Evolutionary conservation across 768 basidiomycete species (phyloP), one percentile per base, ranked within the genome.

Genomic region (Phlebiopsis gigantea): DNA sequence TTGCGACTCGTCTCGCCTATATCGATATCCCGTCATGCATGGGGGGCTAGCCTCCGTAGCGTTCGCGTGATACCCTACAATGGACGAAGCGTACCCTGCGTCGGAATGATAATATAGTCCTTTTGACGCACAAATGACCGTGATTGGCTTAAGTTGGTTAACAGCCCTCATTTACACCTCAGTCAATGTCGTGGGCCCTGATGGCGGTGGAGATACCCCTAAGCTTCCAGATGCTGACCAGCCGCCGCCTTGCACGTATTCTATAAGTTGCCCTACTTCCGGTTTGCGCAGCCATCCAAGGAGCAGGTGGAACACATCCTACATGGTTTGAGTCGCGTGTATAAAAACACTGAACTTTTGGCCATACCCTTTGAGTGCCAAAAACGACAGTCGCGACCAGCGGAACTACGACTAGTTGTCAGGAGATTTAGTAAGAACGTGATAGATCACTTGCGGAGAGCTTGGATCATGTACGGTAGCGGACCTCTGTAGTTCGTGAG

Each of bases 391-490:
- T 72, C 2, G 77, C 76, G 0, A 69, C 72, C 17, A 83, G 63
- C 0, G 83, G 82, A 22, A 84, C 81, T 82, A 55, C 10, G 45
- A 24, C 31, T 39, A 46, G 19, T 8, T 22, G 28, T 46, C 46
- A 55, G 28, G 44, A 12, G 55, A 51, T 9, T 55, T 5, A 62
- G 57, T 19, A 21, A 14, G 8, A 34, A 6, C 10, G 43, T 15
- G n/a, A 4, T 26, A 10, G 12, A 47, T 43, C 1, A 61, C 79
- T 63, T 57, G 83, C 82, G 59, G 14, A 76, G 70, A 28, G 82
- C 82, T 51, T 79, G 77, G 14, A 79, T 66, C 71, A 83, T 73
- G 62, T 76, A 79, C 10, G 30, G 75, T 62, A 74, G 75, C 2
- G 69, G 59, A 19, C 63, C 60, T 12, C 25, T 6, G 17, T 53